These are phyloP conservation scores for Paraphoma chrysanthemicola DNA, from an alignment of 2,329 filamentous ascomycete species.

Conservation along the genomic window DNA sequence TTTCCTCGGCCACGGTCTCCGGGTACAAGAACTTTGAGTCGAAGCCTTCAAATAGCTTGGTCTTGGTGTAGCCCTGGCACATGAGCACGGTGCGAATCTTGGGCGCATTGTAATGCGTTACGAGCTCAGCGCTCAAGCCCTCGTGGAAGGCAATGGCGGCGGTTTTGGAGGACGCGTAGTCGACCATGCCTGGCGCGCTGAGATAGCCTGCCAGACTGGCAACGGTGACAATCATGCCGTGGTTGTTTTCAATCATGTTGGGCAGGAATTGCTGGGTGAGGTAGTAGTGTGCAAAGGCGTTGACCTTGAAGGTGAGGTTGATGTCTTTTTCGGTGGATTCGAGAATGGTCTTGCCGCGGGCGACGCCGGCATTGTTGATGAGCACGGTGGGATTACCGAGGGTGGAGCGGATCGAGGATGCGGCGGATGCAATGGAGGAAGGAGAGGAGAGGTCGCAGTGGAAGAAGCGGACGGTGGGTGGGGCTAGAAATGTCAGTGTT, in stretches of 20 bases:
- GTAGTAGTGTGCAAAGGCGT: slow-evolving; percentile 72
- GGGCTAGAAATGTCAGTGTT: slow-evolving; percentile 41
- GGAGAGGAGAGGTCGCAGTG: slow-evolving; percentile 72
- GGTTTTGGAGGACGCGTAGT: slow-evolving; percentile 72
- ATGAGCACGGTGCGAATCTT: slow-evolving; percentile 71
- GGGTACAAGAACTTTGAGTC: slow-evolving; percentile 61
- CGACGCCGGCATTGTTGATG: slow-evolving; percentile 75
- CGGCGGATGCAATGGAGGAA: slow-evolving; percentile 59
- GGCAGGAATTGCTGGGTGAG: slow-evolving; percentile 73
- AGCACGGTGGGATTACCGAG: slow-evolving; percentile 72
- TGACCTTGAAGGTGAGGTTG: slow-evolving; percentile 74
- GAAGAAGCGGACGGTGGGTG: slow-evolving; percentile 68
- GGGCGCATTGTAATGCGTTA: slow-evolving; percentile 66
- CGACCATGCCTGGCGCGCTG: slow-evolving; percentile 68
- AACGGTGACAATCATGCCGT: slow-evolving; percentile 77
- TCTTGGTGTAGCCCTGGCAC: slow-evolving; percentile 69
- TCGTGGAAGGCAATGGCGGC: slow-evolving; percentile 73
- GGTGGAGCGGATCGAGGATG: slow-evolving; percentile 59
- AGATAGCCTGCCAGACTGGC: slow-evolving; percentile 69
- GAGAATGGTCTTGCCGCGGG: slow-evolving; percentile 67
- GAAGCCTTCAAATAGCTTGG: slow-evolving; percentile 65
- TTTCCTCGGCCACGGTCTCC: slow-evolving; percentile 69
- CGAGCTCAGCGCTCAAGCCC: slow-evolving; percentile 53
- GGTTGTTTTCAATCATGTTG: slow-evolving; percentile 66
- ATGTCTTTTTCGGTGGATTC: slow-evolving; percentile 64